These are phyloP conservation scores for Flaveria floridana DNA, from an alignment of 140 eudicot genomes.

Conservation along the genomic window DNA sequence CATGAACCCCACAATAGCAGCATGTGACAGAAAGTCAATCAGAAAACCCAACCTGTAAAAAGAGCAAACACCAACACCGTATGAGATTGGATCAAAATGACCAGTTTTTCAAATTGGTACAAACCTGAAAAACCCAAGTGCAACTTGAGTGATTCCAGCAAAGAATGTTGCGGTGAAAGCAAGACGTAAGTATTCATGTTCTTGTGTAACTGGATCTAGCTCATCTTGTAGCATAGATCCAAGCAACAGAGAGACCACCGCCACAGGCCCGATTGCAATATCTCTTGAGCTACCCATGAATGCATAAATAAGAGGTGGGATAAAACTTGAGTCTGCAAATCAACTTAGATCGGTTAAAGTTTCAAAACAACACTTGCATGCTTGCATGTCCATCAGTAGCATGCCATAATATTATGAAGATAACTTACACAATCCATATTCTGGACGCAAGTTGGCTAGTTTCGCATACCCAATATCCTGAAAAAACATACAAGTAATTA, in stretches of 20 bases:
- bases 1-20: conserved; percentile 87
- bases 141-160: conserved; percentile 68
- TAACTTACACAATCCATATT: conserved; percentile 65
- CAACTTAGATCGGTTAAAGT: background rate
- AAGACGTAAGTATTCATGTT: conserved; percentile 55
- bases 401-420: background rate
- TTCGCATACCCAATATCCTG: conserved; percentile 81
- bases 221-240: conserved; percentile 57
- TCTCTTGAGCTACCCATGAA: conserved; percentile 89
- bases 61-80: conserved; percentile 18
- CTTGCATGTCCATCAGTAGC: background rate
- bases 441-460: conserved; percentile 52
- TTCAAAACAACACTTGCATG: background rate
- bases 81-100: background rate
- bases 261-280: conserved; percentile 84
- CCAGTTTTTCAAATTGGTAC: background rate
- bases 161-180: conserved; percentile 87
- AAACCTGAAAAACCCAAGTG: conserved; percentile 74
- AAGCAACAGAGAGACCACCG: conserved; percentile 70
- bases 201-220: conserved; percentile 48
- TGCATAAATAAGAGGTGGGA: conserved; percentile 78
- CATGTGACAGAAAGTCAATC: conserved; percentile 79
- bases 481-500: conserved; percentile 8
- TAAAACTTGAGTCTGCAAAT: conserved; percentile 65
- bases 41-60: conserved; percentile 71